Base-by-base conservation (phyloP, 495 filamentous ascomycete species). In the Bryoglossum gracile region DNA sequence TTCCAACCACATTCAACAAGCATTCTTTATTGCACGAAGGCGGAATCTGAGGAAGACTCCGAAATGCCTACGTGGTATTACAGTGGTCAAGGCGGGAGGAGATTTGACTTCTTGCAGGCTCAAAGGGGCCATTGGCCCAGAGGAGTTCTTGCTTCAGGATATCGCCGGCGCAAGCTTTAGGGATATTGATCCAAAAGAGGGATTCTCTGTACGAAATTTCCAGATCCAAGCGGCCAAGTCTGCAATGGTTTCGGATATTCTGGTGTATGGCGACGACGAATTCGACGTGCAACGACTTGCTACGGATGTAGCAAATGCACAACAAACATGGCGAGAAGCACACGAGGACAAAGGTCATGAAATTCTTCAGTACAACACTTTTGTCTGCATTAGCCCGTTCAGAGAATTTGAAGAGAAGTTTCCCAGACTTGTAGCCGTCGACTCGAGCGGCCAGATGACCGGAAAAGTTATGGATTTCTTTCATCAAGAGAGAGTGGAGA, bases 201-300 rank as follows among this genome's bases (percentile, higher is more conserved):
- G 92, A 10, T 87, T 87, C 54, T 82, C 76, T 18, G 82, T 87
- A 8, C 80, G 92, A 18, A 97, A 98, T 64, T 98, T 98, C 57
- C 92, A 98, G 58, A 96, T 97, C 35, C 92, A 98, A 60, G 80
- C 87, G 2, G 86, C 84, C 32, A 98, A 98, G 62, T 70, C 86
- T 58, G 89, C 91, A 24, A 81, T 84, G 50, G 74, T 94, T 19
- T 92, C 88, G 3, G 92, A 98, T 61, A 86, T 98, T 54, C 74
- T 98, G 13, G 75, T 98, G 10, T 98, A 98, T 65, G 86, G 86
- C 6, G 84, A 89, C 47, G 76, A 86, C 50, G 68, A 71, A 26
- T 70, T 68, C 3, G 75, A 83, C 13, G 72, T 90, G 6, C 65
- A 81, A 16, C 73, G 74, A 41, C 60, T 89, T 26, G 92, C 83